Percentiles rank a stretch among this genome's conserved stretches.
Conservation (phyloP, 148 eudicot species). For the Spergularia marina region DNA sequence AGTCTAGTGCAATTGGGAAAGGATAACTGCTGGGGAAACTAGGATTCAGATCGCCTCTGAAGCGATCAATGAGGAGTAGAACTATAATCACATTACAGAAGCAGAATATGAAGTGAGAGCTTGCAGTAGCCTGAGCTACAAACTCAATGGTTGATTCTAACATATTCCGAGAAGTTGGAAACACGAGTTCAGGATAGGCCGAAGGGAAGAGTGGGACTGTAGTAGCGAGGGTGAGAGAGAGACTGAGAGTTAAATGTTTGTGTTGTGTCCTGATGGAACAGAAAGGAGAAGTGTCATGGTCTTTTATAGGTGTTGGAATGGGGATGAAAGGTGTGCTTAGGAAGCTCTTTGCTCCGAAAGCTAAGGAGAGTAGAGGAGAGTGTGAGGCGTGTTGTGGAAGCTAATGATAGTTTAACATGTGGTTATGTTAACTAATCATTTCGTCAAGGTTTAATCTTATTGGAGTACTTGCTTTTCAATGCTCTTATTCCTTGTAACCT, state of each 20-base stretch:
- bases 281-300: background rate
- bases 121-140: slow-evolving; percentile 47
- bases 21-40: background rate
- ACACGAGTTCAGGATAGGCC: background rate
- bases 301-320: slow-evolving; percentile 7
- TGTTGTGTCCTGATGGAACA: background rate
- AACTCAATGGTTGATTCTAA: slow-evolving; percentile 42
- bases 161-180: slow-evolving; percentile 22
- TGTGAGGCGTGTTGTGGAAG: slow-evolving; percentile 23
- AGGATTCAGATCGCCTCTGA: slow-evolving; percentile 3
- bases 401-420: slow-evolving; percentile 15
- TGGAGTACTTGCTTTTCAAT: background rate
- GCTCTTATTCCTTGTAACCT: background rate
- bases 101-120: slow-evolving; percentile 47
- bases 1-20: background rate
- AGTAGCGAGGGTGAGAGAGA: background rate
- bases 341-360: slow-evolving; percentile 31
- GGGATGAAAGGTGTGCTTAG: slow-evolving; percentile 17
- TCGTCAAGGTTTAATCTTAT: background rate
- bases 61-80: slow-evolving; percentile 41
- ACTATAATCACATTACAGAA: slow-evolving; percentile 67
- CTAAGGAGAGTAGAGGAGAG: slow-evolving; percentile 1
- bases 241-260: background rate
- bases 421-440: slow-evolving; percentile 6
- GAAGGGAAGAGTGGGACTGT: background rate